A percentile compares a stretch with the other conserved stretches of the same genome.
Conservation (phyloP, 2,329 filamentous ascomycete genomes). For the Cercospora zeina region DNA sequence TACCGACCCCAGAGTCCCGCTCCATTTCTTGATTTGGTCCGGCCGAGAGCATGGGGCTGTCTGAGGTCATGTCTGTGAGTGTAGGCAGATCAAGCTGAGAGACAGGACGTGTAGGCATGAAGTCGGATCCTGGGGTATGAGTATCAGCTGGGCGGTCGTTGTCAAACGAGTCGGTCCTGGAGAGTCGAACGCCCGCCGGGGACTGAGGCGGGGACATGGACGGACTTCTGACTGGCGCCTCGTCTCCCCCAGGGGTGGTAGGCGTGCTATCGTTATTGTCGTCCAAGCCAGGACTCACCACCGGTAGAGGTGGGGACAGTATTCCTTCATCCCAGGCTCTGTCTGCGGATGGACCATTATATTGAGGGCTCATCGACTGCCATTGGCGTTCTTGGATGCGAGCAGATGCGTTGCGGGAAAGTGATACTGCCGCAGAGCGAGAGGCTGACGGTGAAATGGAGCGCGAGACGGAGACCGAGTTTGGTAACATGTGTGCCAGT, state of each 20-base stretch:
- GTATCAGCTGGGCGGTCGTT: constrained; percentile 1
- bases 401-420: constrained; percentile 1
- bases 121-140: constrained; percentile 21
- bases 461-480: constrained; percentile 6
- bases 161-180: constrained; percentile 14
- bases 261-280: constrained; percentile 18
- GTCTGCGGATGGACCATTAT: background rate
- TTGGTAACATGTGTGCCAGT: constrained; percentile 8
- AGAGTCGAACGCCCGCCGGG: constrained; percentile 13
- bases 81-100: constrained; percentile 22
- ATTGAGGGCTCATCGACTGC: constrained; percentile 18
- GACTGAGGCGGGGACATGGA: constrained; percentile 11
- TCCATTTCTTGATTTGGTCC: constrained; percentile 7
- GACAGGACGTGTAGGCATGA: constrained; percentile 21
- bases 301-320: constrained; percentile 2
- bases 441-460: constrained; percentile 1
- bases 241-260: constrained; percentile 9
- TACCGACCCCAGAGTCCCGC: constrained; percentile 2
- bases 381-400: constrained; percentile 11
- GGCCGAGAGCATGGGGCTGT: constrained; percentile 3
- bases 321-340: constrained; percentile 9
- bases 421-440: background rate
- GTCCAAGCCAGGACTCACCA: constrained; percentile 15
- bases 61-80: constrained; percentile 9
- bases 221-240: constrained; percentile 8